A percentile compares a stretch with the other conserved stretches of the same genome.
phyloP scores from a whole-genome alignment of 495 filamentous ascomycete species.

The Neurospora sp. region DNA sequence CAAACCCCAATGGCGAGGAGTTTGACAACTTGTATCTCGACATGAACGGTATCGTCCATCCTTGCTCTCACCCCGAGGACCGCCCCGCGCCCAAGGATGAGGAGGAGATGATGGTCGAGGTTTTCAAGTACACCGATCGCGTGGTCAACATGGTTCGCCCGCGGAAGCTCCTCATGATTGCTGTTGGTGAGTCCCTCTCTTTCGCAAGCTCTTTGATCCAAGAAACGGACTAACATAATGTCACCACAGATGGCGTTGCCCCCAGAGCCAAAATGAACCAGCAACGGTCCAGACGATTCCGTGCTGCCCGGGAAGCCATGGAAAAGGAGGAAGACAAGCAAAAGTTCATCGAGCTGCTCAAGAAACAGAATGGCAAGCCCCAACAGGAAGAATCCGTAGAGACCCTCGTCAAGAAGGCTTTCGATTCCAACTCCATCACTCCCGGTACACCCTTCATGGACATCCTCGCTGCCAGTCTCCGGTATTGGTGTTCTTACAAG shows the following conservation, averaged over 20 bases:
- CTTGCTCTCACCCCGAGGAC: conserved; percentile 96
- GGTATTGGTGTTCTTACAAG: conserved; percentile 96
- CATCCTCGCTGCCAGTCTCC: conserved; percentile 78
- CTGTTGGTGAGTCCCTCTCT: conserved; percentile 64
- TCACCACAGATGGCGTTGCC: conserved; percentile 69
- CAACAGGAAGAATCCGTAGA: conserved; percentile 52
- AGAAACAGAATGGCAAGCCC: conserved; percentile 54
- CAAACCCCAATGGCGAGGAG: conserved; percentile 96
- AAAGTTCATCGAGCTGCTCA: conserved; percentile 72
- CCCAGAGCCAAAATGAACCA: conserved; percentile 97
- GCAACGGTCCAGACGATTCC: conserved; percentile 83
- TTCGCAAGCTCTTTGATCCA: background rate
- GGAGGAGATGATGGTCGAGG: conserved; percentile 98
- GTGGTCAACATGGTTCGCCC: conserved; percentile 98
- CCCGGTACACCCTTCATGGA: conserved; percentile 99
- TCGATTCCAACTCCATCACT: conserved; percentile 97
- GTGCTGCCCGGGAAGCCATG: conserved; percentile 85
- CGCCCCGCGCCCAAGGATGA: conserved; percentile 82
- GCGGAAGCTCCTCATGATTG: conserved; percentile 92
- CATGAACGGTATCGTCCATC: conserved; percentile 99
- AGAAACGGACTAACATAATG: conserved; percentile 24
- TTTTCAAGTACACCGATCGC: conserved; percentile 94
- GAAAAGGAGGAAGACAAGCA: conserved; percentile 89
- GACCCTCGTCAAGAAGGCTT: conserved; percentile 74
- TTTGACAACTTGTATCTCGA: conserved; percentile 97